A percentile compares a stretch with the other conserved stretches of the same genome.
These are phyloP conservation scores for Colletotrichum melonis DNA, from an alignment of 2,329 filamentous ascomycete genomes.

Conservation along the genomic window DNA sequence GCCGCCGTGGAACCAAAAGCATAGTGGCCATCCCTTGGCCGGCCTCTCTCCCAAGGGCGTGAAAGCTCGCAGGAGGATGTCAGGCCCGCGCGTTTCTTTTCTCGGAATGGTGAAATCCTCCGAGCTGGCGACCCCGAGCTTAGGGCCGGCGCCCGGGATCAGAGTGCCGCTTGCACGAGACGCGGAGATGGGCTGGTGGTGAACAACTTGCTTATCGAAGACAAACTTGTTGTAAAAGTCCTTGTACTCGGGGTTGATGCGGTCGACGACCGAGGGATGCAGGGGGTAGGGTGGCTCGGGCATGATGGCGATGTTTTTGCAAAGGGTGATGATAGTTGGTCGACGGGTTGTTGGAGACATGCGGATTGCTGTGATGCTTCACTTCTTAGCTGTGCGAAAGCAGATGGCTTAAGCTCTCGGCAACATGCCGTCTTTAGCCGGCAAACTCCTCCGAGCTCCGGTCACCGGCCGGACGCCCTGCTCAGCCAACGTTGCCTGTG, in stretches of 20 bases:
- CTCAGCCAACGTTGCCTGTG: too few species aligned
- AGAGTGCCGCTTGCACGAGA: conserved; percentile 63
- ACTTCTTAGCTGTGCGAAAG: not conserved
- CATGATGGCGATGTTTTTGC: conserved; percentile 1
- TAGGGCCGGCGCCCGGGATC: conserved; percentile 62
- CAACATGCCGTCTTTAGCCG: not conserved
- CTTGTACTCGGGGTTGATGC: conserved; percentile 62
- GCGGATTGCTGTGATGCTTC: not conserved
- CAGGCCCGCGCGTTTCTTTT: conserved; percentile 57
- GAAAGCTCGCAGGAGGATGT: conserved; percentile 61
- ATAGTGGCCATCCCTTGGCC: conserved; percentile 62
- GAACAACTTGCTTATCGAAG: conserved; percentile 63
- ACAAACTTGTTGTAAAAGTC: conserved; percentile 64
- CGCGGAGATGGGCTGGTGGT: conserved; percentile 62
- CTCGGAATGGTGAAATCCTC: conserved; percentile 56
- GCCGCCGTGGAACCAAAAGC: conserved; percentile 68
- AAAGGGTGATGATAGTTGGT: not conserved
- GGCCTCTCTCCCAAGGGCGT: conserved; percentile 58
- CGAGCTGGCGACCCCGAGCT: conserved; percentile 58
- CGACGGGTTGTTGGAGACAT: not conserved
- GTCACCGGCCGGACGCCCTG: not conserved
- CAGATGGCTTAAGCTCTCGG: not conserved
- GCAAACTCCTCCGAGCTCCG: not conserved
- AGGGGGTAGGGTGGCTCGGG: conserved; percentile 44
- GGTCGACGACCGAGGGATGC: conserved; percentile 41